Evolutionary conservation across 306 rosid genomes (phyloP).

Genomic region (Ziziphus jujuba): DNA sequence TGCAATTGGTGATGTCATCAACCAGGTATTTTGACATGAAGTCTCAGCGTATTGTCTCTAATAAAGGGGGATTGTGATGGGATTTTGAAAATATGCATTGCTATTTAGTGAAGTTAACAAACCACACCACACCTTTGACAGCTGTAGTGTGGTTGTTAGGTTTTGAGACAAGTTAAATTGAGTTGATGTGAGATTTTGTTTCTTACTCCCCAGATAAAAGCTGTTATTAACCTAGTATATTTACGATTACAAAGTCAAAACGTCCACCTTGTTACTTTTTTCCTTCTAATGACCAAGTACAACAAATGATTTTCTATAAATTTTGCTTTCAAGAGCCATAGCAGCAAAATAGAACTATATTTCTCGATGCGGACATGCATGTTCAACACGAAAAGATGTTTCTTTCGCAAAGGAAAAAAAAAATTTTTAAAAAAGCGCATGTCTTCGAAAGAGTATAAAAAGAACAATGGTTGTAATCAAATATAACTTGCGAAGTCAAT

Average conservation of each 20-base stretch:
- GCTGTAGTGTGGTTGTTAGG: too few species aligned
- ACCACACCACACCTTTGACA: too few species aligned
- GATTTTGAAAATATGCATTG: background rate
- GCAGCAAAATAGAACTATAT: background rate
- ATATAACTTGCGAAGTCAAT: background rate
- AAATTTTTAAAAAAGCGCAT: too few species aligned
- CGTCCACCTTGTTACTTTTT: background rate
- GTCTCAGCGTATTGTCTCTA: background rate
- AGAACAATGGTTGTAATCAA: background rate
- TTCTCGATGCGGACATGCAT: background rate
- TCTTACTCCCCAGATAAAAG: background rate
- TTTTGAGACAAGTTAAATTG: too few species aligned
- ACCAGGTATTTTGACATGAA: constrained; percentile 5
- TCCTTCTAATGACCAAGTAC: background rate
- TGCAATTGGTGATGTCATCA: constrained; percentile 2
- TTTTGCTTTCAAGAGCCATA: background rate
- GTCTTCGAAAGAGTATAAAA: background rate
- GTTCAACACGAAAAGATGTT: too few species aligned
- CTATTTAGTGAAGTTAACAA: background rate
- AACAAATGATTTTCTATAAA: background rate
- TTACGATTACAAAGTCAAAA: background rate
- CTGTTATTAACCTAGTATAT: background rate
- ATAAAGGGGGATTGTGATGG: background rate
- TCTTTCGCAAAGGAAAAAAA: too few species aligned
- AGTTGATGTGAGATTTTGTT: background rate